Evolutionary conservation across 257 asterid species (phyloP).

Genomic region (Nicotiana noctiflora): DNA sequence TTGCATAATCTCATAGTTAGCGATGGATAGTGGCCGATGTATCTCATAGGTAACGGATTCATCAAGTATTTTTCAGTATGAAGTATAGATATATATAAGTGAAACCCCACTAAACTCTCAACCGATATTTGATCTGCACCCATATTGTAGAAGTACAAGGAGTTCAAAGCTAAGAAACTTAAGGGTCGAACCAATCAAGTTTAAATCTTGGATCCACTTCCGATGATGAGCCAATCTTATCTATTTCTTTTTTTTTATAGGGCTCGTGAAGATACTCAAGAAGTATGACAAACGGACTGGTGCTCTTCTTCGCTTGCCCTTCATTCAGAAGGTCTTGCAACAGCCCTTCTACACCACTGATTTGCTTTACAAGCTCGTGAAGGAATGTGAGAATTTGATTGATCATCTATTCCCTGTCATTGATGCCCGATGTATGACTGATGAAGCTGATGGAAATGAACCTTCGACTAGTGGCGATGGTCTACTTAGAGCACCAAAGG

Average conservation of each 20-base stretch:
- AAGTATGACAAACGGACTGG: conserved; percentile 93
- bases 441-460: conserved; percentile 27
- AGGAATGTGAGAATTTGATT: conserved; percentile 83
- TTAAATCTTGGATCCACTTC: not conserved
- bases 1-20: not conserved
- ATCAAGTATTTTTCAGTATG: not conserved
- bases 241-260: conserved; percentile 23
- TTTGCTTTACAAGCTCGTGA: conserved; percentile 75
- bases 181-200: not conserved
- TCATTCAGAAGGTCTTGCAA: conserved; percentile 85
- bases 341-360: conserved; percentile 90
- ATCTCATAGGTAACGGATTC: not conserved
- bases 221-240: not conserved
- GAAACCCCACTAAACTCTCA: not conserved
- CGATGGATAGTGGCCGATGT: not conserved
- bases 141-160: not conserved
- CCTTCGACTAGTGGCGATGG: conserved; percentile 39
- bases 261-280: conserved; percentile 82
- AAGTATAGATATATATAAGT: not conserved
- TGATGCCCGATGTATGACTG: conserved; percentile 20
- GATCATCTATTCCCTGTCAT: conserved; percentile 52
- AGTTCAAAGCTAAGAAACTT: not conserved
- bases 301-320: conserved; percentile 84
- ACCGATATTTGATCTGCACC: not conserved
- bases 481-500: conserved; percentile 39